Evolutionary conservation across 352 stramenopile genomes (phyloP).

Genomic region (Phytophthora capsici): DNA sequence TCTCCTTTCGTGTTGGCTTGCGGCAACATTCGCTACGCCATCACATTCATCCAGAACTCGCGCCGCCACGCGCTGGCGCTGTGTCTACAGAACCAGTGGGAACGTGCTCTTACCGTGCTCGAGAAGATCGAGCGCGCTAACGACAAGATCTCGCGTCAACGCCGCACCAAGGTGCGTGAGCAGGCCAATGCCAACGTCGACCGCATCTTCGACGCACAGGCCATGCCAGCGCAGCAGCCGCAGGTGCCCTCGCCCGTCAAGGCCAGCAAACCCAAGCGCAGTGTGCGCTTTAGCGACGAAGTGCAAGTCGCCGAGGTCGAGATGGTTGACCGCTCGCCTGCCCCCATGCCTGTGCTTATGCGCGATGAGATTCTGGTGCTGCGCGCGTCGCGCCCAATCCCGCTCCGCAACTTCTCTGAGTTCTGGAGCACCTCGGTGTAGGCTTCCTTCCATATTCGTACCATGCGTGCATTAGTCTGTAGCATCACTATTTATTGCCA

Average conservation of each 20-base stretch:
- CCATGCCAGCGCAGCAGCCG: constrained; percentile 28
- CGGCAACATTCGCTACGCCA: constrained; percentile 68
- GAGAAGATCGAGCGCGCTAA: constrained; percentile 86
- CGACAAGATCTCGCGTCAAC: constrained; percentile 77
- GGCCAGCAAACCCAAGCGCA: constrained; percentile 31
- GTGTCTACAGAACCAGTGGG: constrained; percentile 77
- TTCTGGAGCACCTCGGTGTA: constrained; percentile 67
- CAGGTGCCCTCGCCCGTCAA: constrained; percentile 36
- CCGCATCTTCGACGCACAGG: constrained; percentile 29
- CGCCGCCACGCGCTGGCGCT: constrained; percentile 72
- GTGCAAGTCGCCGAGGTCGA: constrained; percentile 50
- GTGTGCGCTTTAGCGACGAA: constrained; percentile 70
- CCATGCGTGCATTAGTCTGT: constrained; percentile 38
- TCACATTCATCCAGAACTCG: constrained; percentile 81
- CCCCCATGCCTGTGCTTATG: constrained; percentile 66
- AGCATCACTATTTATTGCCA: constrained; percentile 52
- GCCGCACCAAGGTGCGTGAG: constrained; percentile 62
- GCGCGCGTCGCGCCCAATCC: constrained; percentile 73
- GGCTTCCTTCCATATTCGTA: constrained; percentile 12
- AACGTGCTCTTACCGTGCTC: constrained; percentile 71
- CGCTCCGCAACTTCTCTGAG: constrained; percentile 78
- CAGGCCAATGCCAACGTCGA: constrained; percentile 58
- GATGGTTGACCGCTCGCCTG: constrained; percentile 62
- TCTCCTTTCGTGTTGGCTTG: constrained; percentile 58
- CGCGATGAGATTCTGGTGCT: constrained; percentile 84